Percentiles rank a stretch among this genome's conserved stretches.
Evolutionary conservation across 495 filamentous ascomycete genomes (phyloP).

Genomic region (Letharia columbiana): DNA sequence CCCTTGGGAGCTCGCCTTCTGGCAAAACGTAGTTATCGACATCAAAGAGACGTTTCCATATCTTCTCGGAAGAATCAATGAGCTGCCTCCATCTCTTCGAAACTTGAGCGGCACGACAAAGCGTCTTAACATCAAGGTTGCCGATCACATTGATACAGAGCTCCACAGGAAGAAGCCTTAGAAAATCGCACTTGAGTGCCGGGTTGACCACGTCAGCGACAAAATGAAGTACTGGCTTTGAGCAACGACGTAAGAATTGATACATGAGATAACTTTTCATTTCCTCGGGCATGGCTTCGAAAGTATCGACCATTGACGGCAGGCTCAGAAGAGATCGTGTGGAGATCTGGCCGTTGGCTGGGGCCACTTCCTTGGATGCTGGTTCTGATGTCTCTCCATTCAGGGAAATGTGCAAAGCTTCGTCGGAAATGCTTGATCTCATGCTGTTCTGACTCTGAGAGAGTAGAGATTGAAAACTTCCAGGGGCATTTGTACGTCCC

Average conservation of each 20-base stretch:
- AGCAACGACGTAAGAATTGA: constrained; percentile 80
- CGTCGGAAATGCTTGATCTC: constrained; percentile 4
- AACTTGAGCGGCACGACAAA: constrained; percentile 87
- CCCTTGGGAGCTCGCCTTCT: constrained; percentile 74
- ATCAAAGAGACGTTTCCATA: constrained; percentile 91
- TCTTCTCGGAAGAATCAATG: constrained; percentile 83
- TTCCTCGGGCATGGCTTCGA: constrained; percentile 79
- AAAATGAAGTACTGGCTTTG: constrained; percentile 81
- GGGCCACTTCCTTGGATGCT: not conserved
- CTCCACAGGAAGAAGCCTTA: constrained; percentile 74
- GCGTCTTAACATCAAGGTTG: constrained; percentile 76
- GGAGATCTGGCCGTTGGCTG: not conserved
- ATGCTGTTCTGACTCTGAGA: constrained; percentile 14
- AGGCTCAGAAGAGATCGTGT: constrained; percentile 59
- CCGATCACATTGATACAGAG: constrained; percentile 80
- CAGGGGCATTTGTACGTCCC: constrained; percentile 7
- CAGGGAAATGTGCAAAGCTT: constrained; percentile 1
- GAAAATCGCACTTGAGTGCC: constrained; percentile 90
- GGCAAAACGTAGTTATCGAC: constrained; percentile 70
- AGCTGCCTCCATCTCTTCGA: constrained; percentile 89
- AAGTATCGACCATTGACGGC: constrained; percentile 74
- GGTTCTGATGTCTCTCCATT: not conserved
- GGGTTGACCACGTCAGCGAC: constrained; percentile 92
- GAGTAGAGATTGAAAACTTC: constrained; percentile 2
- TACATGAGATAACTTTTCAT: constrained; percentile 95